phyloP scores from a whole-genome alignment of 2,329 filamentous ascomycete genomes.

The Bipolaris oryzae region DNA sequence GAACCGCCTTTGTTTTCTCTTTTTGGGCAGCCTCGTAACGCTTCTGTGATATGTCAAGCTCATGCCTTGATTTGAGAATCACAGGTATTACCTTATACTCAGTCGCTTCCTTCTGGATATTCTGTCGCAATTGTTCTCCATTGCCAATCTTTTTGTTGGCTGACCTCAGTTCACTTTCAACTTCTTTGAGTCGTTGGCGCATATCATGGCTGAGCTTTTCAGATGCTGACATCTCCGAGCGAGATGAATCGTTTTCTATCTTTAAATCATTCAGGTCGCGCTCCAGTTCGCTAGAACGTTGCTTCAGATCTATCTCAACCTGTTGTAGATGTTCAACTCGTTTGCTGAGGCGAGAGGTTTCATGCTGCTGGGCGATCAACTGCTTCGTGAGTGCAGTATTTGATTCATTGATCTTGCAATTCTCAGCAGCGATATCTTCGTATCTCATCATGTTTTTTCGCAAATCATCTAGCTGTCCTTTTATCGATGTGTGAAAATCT shows the following conservation, averaged over 20 bases:
- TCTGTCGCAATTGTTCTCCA: conserved; percentile 9
- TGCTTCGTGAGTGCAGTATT: conserved; percentile 24
- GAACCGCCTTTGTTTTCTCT: background rate
- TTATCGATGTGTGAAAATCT: conserved; percentile 18
- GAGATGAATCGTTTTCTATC: background rate
- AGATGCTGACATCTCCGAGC: conserved; percentile 1
- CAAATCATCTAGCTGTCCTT: conserved; percentile 24
- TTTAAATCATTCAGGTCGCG: conserved; percentile 20
- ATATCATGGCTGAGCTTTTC: conserved; percentile 19
- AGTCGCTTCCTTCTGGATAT: conserved; percentile 6
- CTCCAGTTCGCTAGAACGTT: conserved; percentile 19
- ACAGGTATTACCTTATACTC: conserved; percentile 8
- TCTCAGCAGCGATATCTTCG: conserved; percentile 25
- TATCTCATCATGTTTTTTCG: conserved; percentile 26
- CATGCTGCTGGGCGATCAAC: conserved; percentile 24
- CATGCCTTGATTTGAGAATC: background rate
- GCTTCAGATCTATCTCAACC: conserved; percentile 20
- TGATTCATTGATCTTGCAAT: conserved; percentile 15
- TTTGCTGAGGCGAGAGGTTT: conserved; percentile 19
- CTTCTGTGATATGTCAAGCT: conserved; percentile 4
- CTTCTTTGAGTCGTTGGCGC: conserved; percentile 17
- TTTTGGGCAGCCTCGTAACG: background rate
- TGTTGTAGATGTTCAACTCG: conserved; percentile 11
- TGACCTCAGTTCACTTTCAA: conserved; percentile 16
- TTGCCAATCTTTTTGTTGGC: conserved; percentile 10